Evolutionary conservation across 2,329 filamentous ascomycete species (phyloP).

Genomic region (Fusarium chaquense): DNA sequence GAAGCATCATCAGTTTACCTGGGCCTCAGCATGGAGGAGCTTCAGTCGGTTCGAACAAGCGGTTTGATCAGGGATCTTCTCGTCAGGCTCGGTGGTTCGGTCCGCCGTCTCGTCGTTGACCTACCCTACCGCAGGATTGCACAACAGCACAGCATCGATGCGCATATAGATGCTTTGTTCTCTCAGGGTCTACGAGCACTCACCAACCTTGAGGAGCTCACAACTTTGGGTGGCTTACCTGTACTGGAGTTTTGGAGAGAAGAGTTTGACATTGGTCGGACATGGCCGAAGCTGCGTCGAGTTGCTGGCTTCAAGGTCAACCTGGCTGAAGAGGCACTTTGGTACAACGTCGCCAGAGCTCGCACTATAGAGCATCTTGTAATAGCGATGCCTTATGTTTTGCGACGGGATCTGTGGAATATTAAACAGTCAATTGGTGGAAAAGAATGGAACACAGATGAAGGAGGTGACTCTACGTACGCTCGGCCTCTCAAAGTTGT

Average conservation of each 20-base stretch:
- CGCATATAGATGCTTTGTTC: neutral
- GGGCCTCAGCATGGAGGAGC: constrained; percentile 4
- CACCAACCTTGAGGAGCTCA: constrained; percentile 27
- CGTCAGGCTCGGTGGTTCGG: constrained; percentile 5
- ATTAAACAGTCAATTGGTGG: constrained; percentile 23
- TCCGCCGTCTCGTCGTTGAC: constrained; percentile 32
- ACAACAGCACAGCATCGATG: constrained; percentile 12
- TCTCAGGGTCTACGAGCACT: constrained; percentile 10
- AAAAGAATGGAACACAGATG: constrained; percentile 19
- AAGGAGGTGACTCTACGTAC: constrained; percentile 29
- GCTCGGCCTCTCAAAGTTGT: constrained; percentile 30
- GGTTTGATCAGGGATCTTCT: constrained; percentile 18
- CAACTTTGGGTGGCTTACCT: constrained; percentile 28
- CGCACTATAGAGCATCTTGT: constrained; percentile 22
- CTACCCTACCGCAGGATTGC: constrained; percentile 23
- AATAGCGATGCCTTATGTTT: constrained; percentile 17
- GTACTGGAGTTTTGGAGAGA: constrained; percentile 28
- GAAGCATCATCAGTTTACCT: constrained; percentile 28
- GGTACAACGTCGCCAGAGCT: constrained; percentile 23
- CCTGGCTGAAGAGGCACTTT: constrained; percentile 25
- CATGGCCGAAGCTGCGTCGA: constrained; percentile 28
- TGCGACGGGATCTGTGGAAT: constrained; percentile 27
- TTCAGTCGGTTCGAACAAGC: neutral
- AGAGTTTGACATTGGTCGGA: neutral
- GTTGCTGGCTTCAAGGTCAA: constrained; percentile 35